Evolutionary conservation across 495 filamentous ascomycete genomes (phyloP), one percentile per base, ranked within the genome.

Genomic region (Penicillium soppii): DNA sequence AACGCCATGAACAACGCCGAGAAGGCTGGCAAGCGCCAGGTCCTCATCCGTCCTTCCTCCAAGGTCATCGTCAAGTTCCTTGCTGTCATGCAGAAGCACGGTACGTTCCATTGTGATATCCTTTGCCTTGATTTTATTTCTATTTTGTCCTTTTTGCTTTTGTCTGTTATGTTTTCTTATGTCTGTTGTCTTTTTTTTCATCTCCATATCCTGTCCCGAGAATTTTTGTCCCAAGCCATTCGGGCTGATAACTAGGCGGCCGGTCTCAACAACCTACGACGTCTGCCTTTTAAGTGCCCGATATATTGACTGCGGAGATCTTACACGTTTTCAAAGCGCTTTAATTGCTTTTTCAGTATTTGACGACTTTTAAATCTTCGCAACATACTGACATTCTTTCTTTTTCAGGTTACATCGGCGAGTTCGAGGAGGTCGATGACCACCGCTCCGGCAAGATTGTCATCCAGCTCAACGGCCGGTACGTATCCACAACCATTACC

Each of bases 1-100:
- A 97, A 97, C 73, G 83, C 86, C 82, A 96, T 98, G 86, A 97
- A 98, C 89, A 98, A 97, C 73, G 94, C 94, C 81, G 94, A 98
- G 84, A 97, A 97, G 86, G 81, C 86, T 61, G 94, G 94, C 72
- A 96, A 96, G 86, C 90, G 94, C 62, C 94, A 98, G 78, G 94
- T 97, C 62, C 73, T 97, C 63, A 95, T 98, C 81, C 83, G 91
- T 56, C 94, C 94, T 66, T 87, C 82, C 74, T 97, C 92, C 66
- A 98, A 98, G 85, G 94, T 97, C 81, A 97, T 97, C 65, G 83
- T 96, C 82, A 97, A 97, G 85, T 97, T 97, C 84, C 79, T 98
- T 62, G 82, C 82, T 69, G 92, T 96, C 71, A 97, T 97, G 94
- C 94, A 97, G 80, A 87, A 86, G 77, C 95, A 98, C 77, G 95